Base-by-base conservation (phyloP, 2,329 filamentous ascomycete genomes). In the Beauveria varroae region DNA sequence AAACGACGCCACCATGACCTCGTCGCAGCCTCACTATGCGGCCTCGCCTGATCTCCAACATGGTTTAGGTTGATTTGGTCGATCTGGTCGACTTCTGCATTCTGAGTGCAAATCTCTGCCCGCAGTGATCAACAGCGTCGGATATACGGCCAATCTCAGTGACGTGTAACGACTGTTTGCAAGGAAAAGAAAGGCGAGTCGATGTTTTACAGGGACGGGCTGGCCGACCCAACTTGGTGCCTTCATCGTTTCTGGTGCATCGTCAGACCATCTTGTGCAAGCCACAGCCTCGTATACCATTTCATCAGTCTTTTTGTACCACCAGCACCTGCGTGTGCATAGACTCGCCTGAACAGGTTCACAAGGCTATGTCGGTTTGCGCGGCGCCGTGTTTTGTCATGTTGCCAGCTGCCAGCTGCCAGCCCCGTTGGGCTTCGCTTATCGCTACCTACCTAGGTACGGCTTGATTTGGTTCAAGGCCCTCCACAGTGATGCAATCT, bases 341-440 rank as follows among this genome's bases (percentile, higher is more conserved):
- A 24, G 8, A 5, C 50, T 40, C 12, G 24, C 10, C 34, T 28
- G 20, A 40, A 7, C 37, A 44, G 24, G 18, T 37, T 52, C 24
- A 30, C 51, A n/a, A 26, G 18, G 30, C 16, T 5, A 28, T 41
- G 58, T 60, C 57, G 49, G 56, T 58, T 59, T 57, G 51, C 46
- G 34, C 6, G 5, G 43, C 50, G 30, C 22, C 34, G 20, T 24
- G 54, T 34, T 47, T 14, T 8, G 28, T 47, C 34, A 47, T 10
- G 24, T 34, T 54, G 50, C 58, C 50, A 41, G 50, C 50, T 53
- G 56, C 55, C 57, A 59, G 57, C 57, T 60, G 57, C 40, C 49
- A 53, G 40, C 57, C 24, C 47, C 34, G 37, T 52, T 44, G 5
- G 34, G 22, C n/a, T 26, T 59, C 56, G 56, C 47, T 59, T 51